Base-by-base conservation (phyloP, 345 rosid species). In the Rubroshorea leprosula region DNA sequence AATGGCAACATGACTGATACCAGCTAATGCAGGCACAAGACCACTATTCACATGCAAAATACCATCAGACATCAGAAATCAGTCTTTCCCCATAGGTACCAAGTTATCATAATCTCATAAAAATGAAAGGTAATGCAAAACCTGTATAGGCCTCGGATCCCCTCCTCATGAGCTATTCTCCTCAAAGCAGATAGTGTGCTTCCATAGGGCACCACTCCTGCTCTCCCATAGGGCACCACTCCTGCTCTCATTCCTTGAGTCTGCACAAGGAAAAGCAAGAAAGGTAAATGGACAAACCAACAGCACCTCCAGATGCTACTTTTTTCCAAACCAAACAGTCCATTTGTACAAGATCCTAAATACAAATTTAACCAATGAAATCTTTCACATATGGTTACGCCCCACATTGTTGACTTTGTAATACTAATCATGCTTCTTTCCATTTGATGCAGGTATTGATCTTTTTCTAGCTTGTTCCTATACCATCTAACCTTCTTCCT, bases 1-100 rank as follows among this genome's bases (percentile, higher is more conserved):
- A 51, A 90, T 90, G 59, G 97, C 93, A 66, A 90, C 97, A 61
- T 90, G 97, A 78, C 97, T 87, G 18, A 90, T 67, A 60, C 95
- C 97, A 70, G 89, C 93, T 72, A 90, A 75, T 14, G 97, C 89
- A 66, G 93, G 90, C 9, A 87, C 79, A 64, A 90, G 90, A 57
- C 97, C 97, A 70, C 93, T 87, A 78, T 64, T 71, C 53, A 58
- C 41, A 64, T 55, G 39, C 61, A 23, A 72, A 66, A 58, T 26
- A 59, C 55, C 22, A 55, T 0, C 29, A 55, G 38, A 51, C 29
- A 24, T 39, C 25, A 25, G 35, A 15, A 66, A 52, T 59, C 18
- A 54, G 54, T 46, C 19, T 24, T 24, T 46, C 39, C 25, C 1
- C 5, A 12, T 20, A 4, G 2, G 4, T 4, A 27, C 6, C 35